A percentile compares a stretch with the other conserved stretches of the same genome.
These are phyloP conservation scores for Daldinia loculata DNA, from an alignment of 495 filamentous ascomycete species.

Conservation along the genomic window DNA sequence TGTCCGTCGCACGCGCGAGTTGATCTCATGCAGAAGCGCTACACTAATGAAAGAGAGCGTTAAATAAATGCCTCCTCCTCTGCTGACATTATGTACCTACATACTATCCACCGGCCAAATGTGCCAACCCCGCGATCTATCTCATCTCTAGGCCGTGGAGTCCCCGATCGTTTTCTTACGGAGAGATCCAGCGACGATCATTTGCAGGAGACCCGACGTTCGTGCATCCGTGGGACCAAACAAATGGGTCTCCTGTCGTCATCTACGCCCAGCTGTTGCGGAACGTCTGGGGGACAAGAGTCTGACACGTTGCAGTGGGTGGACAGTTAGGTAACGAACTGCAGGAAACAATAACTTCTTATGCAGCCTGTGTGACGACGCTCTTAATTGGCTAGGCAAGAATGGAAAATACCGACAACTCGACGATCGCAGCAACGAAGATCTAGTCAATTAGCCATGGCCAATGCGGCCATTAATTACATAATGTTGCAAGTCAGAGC, in stretches of 20 bases:
- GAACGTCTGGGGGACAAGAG: conserved; percentile 23
- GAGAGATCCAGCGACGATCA: conserved; percentile 26
- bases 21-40: conserved; percentile 4
- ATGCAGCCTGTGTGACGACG: conserved; percentile 26
- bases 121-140: conserved; percentile 38
- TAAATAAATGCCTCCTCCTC: background rate
- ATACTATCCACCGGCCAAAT: background rate
- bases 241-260: conserved; percentile 33
- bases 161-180: conserved; percentile 30
- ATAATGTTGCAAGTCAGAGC: no score
- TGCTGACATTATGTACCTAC: conserved; percentile 14
- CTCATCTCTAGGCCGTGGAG: background rate
- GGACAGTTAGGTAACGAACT: conserved; percentile 10
- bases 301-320: conserved; percentile 33
- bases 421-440: conserved; percentile 1
- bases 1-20: background rate
- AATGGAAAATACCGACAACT: background rate
- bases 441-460: background rate
- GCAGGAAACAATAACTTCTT: conserved; percentile 6
- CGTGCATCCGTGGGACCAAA: conserved; percentile 22
- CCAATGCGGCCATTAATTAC: background rate
- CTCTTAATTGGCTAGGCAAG: conserved; percentile 16
- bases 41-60: background rate
- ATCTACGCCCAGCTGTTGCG: conserved; percentile 8
- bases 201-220: conserved; percentile 1